These are phyloP conservation scores for Neostapfia colusana DNA, from an alignment of 176 grass and related monocot genomes.

Conservation along the genomic window DNA sequence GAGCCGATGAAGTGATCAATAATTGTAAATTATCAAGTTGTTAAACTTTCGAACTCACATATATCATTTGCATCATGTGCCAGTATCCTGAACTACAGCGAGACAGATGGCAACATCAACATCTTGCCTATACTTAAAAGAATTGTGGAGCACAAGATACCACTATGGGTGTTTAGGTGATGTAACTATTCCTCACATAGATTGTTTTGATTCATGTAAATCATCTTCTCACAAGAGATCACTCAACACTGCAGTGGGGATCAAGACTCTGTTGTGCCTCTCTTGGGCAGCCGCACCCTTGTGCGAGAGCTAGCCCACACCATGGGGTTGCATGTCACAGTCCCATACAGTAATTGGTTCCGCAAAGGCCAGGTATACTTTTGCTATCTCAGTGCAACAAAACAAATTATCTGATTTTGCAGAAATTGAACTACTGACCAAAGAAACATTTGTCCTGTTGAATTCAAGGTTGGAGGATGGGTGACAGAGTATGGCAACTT, in stretches of 20 bases:
- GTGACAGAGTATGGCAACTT: conserved; percentile 78
- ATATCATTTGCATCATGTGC: conserved; percentile 18
- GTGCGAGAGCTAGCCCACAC: conserved; percentile 79
- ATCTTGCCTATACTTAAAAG: conserved; percentile 81
- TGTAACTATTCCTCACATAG: neutral
- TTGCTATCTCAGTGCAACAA: neutral
- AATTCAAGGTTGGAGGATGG: conserved; percentile 86
- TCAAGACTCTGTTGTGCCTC: conserved; percentile 96
- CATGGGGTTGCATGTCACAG: conserved; percentile 68
- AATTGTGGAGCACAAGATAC: conserved; percentile 84
- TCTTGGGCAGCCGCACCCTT: conserved; percentile 85
- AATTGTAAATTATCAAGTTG: neutral
- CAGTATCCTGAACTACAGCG: conserved; percentile 88
- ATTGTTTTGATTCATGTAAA: neutral
- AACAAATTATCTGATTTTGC: neutral
- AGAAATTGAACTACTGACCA: neutral
- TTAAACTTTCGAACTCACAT: conserved; percentile 26
- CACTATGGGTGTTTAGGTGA: conserved; percentile 95
- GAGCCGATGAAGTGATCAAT: neutral
- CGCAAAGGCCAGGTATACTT: conserved; percentile 71
- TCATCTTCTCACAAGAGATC: conserved; percentile 24
- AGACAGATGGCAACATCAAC: conserved; percentile 71
- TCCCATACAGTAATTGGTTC: conserved; percentile 84
- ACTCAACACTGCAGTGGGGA: conserved; percentile 59
- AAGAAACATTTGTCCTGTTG: conserved; percentile 9